Percentiles rank a stretch among this genome's conserved stretches.
Conservation (phyloP, 139 green algal genomes). For the Marvania coccoides region DNA sequence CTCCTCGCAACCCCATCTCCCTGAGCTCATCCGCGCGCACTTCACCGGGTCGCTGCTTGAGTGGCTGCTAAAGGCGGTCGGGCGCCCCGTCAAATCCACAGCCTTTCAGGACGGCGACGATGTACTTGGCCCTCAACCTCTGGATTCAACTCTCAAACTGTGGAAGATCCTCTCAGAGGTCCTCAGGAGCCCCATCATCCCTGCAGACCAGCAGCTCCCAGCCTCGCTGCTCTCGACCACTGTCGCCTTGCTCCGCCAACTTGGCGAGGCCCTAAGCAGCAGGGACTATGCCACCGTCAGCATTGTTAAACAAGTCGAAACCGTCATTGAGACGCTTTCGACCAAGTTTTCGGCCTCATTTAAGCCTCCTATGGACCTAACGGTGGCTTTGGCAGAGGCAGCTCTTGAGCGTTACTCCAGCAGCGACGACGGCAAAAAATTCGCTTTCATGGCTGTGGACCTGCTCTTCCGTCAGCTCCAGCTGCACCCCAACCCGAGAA, state of each 20-base stretch:
- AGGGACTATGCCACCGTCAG: background rate
- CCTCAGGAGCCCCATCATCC: background rate
- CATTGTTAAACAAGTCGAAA: background rate
- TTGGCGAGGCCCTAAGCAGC: background rate
- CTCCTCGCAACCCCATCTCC: background rate
- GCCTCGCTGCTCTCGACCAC: conserved; percentile 6
- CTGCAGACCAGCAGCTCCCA: conserved; percentile 2
- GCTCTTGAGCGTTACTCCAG: background rate
- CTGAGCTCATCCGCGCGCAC: conserved; percentile 7
- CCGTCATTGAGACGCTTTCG: background rate
- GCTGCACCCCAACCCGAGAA: conserved; percentile 15
- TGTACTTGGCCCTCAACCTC: background rate
- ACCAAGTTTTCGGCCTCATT: background rate
- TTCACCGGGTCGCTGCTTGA: conserved; percentile 12
- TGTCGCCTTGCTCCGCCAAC: background rate
- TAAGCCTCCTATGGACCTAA: conserved; percentile 7
- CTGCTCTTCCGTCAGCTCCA: background rate
- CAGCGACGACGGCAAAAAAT: background rate
- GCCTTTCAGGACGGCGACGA: conserved; percentile 3
- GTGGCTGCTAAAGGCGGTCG: background rate
- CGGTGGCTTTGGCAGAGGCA: background rate
- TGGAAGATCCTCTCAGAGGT: background rate
- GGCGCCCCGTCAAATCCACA: background rate
- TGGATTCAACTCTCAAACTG: background rate
- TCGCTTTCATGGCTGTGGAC: background rate